These are phyloP conservation scores for Taphrina confusa DNA, from an alignment of 1,139 yeast species.

Conservation along the genomic window DNA sequence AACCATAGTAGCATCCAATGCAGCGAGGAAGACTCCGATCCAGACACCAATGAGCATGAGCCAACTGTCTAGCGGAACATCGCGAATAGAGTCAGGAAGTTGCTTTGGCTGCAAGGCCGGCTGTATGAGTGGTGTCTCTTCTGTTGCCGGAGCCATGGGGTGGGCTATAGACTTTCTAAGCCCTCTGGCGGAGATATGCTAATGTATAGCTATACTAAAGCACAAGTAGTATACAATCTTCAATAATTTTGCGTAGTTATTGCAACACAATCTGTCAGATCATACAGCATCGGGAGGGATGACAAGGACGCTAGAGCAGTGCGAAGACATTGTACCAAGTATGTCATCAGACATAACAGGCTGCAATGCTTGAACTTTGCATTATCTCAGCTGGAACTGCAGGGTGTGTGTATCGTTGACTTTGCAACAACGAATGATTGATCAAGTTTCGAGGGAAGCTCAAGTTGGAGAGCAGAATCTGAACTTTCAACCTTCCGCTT, in stretches of 20 bases:
- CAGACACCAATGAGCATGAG: constrained; percentile 26
- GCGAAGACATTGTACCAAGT: not conserved
- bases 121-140: constrained; percentile 8
- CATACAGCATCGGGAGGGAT: not conserved
- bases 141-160: not conserved
- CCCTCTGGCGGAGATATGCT: too few species aligned
- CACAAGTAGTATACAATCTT: too few species aligned
- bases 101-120: not conserved
- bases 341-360: not conserved
- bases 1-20: constrained; percentile 38
- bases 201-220: not conserved
- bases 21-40: constrained; percentile 41
- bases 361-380: too few species aligned
- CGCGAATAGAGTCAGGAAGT: constrained; percentile 16
- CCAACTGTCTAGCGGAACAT: constrained; percentile 25
- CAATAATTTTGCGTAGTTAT: too few species aligned
- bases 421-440: too few species aligned
- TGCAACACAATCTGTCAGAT: too few species aligned
- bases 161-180: too few species aligned
- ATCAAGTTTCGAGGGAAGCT: too few species aligned
- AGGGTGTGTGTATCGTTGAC: too few species aligned
- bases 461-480: too few species aligned
- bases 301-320: not conserved
- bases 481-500: too few species aligned
- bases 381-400: too few species aligned